Percentiles rank a stretch among this genome's conserved stretches.
Evolutionary conservation across 306 rosid species (phyloP).

Genomic region (Quillaja saponaria): DNA sequence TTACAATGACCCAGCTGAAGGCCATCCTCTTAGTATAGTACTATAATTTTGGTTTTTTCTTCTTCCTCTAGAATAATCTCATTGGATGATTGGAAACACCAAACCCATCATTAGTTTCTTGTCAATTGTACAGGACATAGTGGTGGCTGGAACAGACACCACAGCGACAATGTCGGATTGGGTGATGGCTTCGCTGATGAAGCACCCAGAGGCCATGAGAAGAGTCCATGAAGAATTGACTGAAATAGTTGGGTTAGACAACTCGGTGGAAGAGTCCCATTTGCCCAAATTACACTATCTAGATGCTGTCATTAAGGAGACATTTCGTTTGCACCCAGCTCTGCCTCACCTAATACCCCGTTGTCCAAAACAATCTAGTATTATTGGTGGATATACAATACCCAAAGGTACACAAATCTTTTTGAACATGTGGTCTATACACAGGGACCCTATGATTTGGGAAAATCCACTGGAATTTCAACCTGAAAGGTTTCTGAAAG

Average conservation of each 20-base stretch:
- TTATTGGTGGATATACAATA: constrained; percentile 28
- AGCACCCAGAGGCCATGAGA: constrained; percentile 18
- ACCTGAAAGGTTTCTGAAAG: constrained; percentile 23
- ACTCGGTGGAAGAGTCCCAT: constrained; percentile 33
- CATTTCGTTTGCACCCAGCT: constrained; percentile 34
- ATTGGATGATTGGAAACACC: too few relatives aligned
- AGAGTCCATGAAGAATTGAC: constrained; percentile 30
- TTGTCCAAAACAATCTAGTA: constrained; percentile 12
- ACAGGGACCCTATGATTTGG: constrained; percentile 37
- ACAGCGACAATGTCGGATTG: constrained; percentile 35
- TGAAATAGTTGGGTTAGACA: constrained; percentile 29
- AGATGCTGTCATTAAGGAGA: constrained; percentile 34
- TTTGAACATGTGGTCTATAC: constrained; percentile 30
- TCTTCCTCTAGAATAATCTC: neutral
- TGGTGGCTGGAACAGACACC: constrained; percentile 40
- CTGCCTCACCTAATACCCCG: constrained; percentile 24
- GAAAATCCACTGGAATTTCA: constrained; percentile 25
- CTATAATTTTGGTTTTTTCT: neutral
- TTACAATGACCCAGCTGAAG: constrained; percentile 28
- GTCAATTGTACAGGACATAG: constrained; percentile 28
- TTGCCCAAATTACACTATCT: constrained; percentile 28
- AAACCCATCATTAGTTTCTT: neutral
- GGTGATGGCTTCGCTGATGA: constrained; percentile 35
- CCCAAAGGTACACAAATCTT: constrained; percentile 29
- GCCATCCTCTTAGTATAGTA: constrained; percentile 39